Conservation (phyloP, 2,329 filamentous ascomycete genomes). For the Elsinoe perseae region DNA sequence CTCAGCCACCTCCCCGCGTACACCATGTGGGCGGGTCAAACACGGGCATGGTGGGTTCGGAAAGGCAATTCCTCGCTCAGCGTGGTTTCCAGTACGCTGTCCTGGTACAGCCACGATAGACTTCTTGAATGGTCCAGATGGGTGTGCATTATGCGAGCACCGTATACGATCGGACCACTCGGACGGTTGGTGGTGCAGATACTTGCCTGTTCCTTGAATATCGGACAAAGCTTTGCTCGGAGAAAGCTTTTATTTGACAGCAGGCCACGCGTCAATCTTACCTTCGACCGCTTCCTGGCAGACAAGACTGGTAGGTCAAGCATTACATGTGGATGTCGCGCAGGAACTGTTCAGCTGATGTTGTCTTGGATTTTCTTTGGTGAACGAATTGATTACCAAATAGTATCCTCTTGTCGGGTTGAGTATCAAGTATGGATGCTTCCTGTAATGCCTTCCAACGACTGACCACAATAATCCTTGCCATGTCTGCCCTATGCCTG, state of each 20-base stretch:
- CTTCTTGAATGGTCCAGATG: background rate
- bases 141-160: background rate
- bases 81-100: background rate
- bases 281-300: background rate
- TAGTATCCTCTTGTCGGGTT: background rate
- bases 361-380: background rate
- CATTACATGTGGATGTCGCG: background rate
- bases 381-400: constrained; percentile 7
- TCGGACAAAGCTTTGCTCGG: constrained; percentile 6
- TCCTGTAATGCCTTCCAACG: background rate
- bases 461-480: background rate
- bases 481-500: constrained; percentile 15
- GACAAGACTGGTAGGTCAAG: background rate
- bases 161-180: background rate
- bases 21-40: background rate
- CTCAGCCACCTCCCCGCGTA: constrained; percentile 6
- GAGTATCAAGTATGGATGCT: too few relatives aligned
- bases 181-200: background rate
- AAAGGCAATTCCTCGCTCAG: background rate
- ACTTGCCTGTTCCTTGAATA: constrained; percentile 7
- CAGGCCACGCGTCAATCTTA: constrained; percentile 1
- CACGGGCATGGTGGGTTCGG: background rate
- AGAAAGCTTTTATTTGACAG: background rate
- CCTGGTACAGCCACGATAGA: background rate
- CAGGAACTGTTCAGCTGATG: background rate